Evolutionary conservation across 208 protist species (phyloP).

Genomic region (Acanthamoeba culbertsoni): DNA sequence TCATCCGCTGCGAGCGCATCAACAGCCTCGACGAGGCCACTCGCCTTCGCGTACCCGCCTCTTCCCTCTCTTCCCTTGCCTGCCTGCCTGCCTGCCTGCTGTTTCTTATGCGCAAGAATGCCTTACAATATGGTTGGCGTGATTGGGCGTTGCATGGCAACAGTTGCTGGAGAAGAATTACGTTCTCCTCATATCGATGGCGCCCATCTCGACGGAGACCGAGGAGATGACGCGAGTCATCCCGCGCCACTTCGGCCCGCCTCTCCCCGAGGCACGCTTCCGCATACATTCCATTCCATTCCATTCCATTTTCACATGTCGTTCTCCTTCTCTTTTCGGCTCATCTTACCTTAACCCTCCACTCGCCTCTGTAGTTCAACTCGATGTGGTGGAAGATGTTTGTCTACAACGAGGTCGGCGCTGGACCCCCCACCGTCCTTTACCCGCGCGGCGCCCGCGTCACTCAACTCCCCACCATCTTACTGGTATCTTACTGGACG

Average conservation of each 20-base stretch:
- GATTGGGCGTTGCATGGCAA: background rate
- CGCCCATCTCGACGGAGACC: slow-evolving; percentile 75
- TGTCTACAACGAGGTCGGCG: slow-evolving; percentile 68
- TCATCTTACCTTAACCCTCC: too few species aligned
- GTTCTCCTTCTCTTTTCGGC: background rate
- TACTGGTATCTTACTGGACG: slow-evolving; percentile 38
- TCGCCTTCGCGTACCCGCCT: slow-evolving; percentile 36
- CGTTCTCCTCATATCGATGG: slow-evolving; percentile 81
- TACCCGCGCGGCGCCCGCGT: slow-evolving; percentile 73
- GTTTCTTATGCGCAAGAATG: too few species aligned
- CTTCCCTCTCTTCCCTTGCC: background rate
- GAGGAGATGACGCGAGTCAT: slow-evolving; percentile 48
- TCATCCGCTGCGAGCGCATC: slow-evolving; percentile 76
- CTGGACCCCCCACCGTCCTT: slow-evolving; percentile 74
- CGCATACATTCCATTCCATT: background rate
- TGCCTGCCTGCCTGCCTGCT: background rate
- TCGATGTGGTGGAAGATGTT: slow-evolving; percentile 81
- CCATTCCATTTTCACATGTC: background rate
- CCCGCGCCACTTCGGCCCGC: slow-evolving; percentile 79
- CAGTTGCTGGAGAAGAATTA: slow-evolving; percentile 81
- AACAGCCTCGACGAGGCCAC: slow-evolving; percentile 77
- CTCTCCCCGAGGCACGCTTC: slow-evolving; percentile 74
- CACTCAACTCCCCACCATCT: slow-evolving; percentile 59
- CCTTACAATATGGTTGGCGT: too few species aligned
- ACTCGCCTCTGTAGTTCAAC: slow-evolving; percentile 65